Base-by-base conservation (phyloP, 495 filamentous ascomycete genomes). In the Hamigera avellanea region DNA sequence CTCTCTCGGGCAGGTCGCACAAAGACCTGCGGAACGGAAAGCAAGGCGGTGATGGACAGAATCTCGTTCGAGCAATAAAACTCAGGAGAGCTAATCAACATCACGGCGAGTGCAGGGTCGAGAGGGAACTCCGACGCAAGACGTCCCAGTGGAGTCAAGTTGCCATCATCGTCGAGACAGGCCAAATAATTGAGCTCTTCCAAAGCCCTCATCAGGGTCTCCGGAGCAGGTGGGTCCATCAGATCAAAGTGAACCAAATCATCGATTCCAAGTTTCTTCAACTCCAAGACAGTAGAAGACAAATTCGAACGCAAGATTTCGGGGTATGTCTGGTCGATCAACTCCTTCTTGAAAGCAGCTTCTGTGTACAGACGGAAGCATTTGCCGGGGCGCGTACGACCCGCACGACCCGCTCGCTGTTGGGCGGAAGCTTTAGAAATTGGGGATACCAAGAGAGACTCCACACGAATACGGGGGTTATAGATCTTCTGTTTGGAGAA, bases 401-500 rank as follows among this genome's bases (percentile, higher is more conserved):
- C 91, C 13, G 91, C 91, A 81, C 91, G 86, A 80, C 91, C 91
- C 46, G 93, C 93, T 61, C 93, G 71, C 59, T 99, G 93, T 47
- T 95, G 87, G 0, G 93, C 93, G n/a, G 91, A 96, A 10, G 93
- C 93, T 61, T 94, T 95, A 25, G 89, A 95, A 36, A 99, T 96
- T 3, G 93, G 83, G 9, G 93, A 94, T 5, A 99, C 88, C 3
- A 99, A 66, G 2, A 99, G 67, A 0, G 93, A 96, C 57, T 99
- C 93, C 27, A 96, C 89, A 53, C 93, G 83, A 39, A 95, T 84
- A 36, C 93, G 79, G 14, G 93, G 89, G 53, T 96, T 95, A 70
- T 96, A 99, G 44, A 99, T 88, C 62, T 99, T 99, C 56, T 99
- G 93, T 69, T 99, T 99, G 56, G 85, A 93, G 65, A 99, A 99